These are phyloP conservation scores for Russula griseocarnosa DNA, from an alignment of 768 basidiomycete species.

Conservation along the genomic window DNA sequence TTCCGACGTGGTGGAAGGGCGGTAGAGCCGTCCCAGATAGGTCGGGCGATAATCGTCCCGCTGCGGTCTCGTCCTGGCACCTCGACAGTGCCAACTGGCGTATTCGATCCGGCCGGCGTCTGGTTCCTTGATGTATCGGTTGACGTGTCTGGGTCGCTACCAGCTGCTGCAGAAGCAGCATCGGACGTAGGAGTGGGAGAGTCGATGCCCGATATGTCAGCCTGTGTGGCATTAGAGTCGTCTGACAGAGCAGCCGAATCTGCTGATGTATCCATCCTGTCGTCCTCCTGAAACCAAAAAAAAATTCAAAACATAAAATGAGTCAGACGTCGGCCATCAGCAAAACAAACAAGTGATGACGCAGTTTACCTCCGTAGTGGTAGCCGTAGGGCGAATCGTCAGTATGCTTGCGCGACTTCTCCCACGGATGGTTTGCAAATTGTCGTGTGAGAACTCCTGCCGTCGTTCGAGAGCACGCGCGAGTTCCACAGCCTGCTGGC, in stretches of 20 bases:
- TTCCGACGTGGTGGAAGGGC: constrained; percentile 30
- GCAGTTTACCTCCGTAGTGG: constrained; percentile 9
- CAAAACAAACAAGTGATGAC: not conserved
- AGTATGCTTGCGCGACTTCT: constrained; percentile 12
- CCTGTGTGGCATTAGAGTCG: constrained; percentile 19
- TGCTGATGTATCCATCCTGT: constrained; percentile 25
- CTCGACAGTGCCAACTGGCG: constrained; percentile 59
- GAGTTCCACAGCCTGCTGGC: constrained; percentile 57
- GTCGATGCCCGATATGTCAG: constrained; percentile 24
- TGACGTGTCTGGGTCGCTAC: constrained; percentile 58
- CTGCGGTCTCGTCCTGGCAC: constrained; percentile 64
- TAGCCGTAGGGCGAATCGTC: constrained; percentile 7
- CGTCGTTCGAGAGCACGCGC: constrained; percentile 55
- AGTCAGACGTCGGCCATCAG: constrained; percentile 4
- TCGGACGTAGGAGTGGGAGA: constrained; percentile 26
- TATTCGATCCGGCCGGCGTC: constrained; percentile 56
- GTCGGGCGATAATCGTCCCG: constrained; percentile 68
- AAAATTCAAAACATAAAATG: not conserved
- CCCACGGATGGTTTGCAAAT: constrained; percentile 22
- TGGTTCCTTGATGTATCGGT: constrained; percentile 57
- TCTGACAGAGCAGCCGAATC: constrained; percentile 26
- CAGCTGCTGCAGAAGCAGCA: constrained; percentile 34
- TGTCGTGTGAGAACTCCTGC: constrained; percentile 29
- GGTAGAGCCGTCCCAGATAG: constrained; percentile 49
- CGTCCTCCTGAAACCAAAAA: constrained; percentile 30